These are phyloP conservation scores for Pulicaria dysenterica DNA, from an alignment of 129 eudicot species.

Conservation along the genomic window DNA sequence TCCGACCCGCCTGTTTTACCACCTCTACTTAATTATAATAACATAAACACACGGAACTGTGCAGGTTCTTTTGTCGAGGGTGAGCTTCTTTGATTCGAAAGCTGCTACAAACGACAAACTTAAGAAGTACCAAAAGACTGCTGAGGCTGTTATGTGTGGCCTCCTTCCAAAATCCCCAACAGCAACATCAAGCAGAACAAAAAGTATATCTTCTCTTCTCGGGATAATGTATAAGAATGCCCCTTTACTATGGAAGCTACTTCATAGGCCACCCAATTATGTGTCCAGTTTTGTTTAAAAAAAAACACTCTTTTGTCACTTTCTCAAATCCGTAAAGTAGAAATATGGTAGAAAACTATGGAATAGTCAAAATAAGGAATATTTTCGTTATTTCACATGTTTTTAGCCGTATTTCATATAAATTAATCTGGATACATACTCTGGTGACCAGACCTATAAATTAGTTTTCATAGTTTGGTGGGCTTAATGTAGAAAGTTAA, in stretches of 20 bases:
- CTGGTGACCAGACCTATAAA: neutral
- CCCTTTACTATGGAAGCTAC: neutral
- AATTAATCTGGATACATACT: neutral
- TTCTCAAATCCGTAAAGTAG: too few relatives aligned
- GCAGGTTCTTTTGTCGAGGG: slow-evolving; percentile 92
- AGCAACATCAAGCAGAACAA: slow-evolving; percentile 91
- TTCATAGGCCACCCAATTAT: neutral
- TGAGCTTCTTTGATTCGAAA: slow-evolving; percentile 68
- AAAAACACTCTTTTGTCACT: too few relatives aligned
- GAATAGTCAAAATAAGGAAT: neutral
- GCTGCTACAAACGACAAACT: slow-evolving; percentile 54
- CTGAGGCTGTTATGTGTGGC: slow-evolving; percentile 96
- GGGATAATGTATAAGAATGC: neutral
- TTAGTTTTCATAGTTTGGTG: neutral
- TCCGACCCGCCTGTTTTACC: neutral
- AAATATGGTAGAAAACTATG: too few relatives aligned
- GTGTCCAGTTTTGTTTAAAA: neutral
- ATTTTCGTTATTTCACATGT: neutral
- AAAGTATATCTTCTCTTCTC: slow-evolving; percentile 36
- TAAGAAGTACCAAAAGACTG: slow-evolving; percentile 68
- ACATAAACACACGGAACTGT: neutral
- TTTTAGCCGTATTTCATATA: neutral
- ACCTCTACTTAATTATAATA: slow-evolving; percentile 1
- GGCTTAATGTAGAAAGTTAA: neutral
- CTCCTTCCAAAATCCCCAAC: slow-evolving; percentile 92